Evolutionary conservation across 2,329 filamentous ascomycete genomes (phyloP).

Genomic region (Alternaria tenuissima): DNA sequence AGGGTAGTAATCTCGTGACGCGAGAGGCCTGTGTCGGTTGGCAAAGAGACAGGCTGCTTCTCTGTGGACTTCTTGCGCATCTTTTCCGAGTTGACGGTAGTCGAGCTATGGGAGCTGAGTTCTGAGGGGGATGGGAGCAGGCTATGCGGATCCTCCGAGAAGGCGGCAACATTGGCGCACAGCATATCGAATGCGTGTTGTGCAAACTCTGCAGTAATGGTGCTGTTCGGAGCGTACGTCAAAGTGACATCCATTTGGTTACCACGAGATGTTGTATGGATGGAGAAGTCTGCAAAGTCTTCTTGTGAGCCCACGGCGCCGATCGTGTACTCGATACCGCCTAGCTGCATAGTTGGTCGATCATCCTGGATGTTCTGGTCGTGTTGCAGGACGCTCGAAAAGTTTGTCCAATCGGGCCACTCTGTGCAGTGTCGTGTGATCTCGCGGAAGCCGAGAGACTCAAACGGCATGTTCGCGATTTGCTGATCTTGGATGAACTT

Average conservation of each 20-base stretch:
- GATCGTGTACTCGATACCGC: slow-evolving; percentile 39
- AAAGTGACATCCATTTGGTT: slow-evolving; percentile 40
- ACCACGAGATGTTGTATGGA: slow-evolving; percentile 36
- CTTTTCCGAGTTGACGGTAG: slow-evolving; percentile 34
- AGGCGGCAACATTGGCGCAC: slow-evolving; percentile 36
- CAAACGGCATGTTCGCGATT: slow-evolving; percentile 50
- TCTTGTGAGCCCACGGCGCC: slow-evolving; percentile 42
- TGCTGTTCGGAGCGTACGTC: slow-evolving; percentile 49
- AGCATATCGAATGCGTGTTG: slow-evolving; percentile 57
- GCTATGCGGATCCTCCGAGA: slow-evolving; percentile 41
- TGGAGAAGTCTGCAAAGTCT: slow-evolving; percentile 47
- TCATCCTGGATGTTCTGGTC: slow-evolving; percentile 42
- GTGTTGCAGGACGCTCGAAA: slow-evolving; percentile 46
- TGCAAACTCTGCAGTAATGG: slow-evolving; percentile 61
- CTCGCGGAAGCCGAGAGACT: slow-evolving; percentile 45
- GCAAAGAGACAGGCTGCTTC: slow-evolving; percentile 33
- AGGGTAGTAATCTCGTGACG: slow-evolving; percentile 34
- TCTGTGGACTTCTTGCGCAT: slow-evolving; percentile 34
- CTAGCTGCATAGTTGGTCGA: slow-evolving; percentile 60
- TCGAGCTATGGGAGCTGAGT: slow-evolving; percentile 34
- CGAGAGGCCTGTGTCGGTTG: slow-evolving; percentile 38
- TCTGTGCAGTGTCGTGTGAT: slow-evolving; percentile 48
- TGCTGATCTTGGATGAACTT: slow-evolving; percentile 55
- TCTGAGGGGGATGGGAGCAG: slow-evolving; percentile 38
- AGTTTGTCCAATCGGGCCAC: slow-evolving; percentile 50